Conservation (phyloP, 78 protist genomes). For the Dictyostelium purpureum region DNA sequence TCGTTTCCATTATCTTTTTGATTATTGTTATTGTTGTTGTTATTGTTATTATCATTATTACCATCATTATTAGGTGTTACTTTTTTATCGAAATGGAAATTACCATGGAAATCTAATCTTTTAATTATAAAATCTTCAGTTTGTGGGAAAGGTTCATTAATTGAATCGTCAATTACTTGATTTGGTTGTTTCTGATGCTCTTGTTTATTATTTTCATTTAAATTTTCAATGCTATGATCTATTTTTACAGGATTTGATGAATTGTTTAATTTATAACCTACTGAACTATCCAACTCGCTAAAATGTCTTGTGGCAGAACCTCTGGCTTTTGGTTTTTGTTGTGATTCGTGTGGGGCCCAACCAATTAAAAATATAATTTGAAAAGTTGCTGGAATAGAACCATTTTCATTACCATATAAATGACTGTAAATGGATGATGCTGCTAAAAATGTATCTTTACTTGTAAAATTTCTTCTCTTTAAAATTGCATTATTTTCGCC, state of each 20-base stretch:
- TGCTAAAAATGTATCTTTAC: slow-evolving; percentile 67
- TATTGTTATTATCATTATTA: not conserved
- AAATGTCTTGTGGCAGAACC: slow-evolving; percentile 74
- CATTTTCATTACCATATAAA: slow-evolving; percentile 73
- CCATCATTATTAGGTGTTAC: not conserved
- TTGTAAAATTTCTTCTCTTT: slow-evolving; percentile 34
- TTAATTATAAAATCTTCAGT: slow-evolving; percentile 63
- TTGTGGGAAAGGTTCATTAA: slow-evolving; percentile 62
- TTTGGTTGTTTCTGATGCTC: not conserved
- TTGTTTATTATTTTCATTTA: not conserved
- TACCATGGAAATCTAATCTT: slow-evolving; percentile 68
- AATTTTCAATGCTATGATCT: not conserved
- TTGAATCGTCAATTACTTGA: not conserved
- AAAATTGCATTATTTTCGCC: slow-evolving; percentile 80
- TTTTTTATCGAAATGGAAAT: slow-evolving; percentile 36
- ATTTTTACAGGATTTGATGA: not conserved
- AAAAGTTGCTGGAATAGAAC: slow-evolving; percentile 76
- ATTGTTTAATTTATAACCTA: not conserved
- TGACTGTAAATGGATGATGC: slow-evolving; percentile 62
- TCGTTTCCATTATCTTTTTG: not conserved
- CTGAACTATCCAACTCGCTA: slow-evolving; percentile 31
- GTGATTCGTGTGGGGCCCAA: slow-evolving; percentile 87
- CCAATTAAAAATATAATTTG: slow-evolving; percentile 83
- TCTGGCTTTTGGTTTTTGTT: slow-evolving; percentile 79
- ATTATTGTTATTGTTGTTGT: slow-evolving; percentile 14